Evolutionary conservation across 441 rosid species (phyloP), one percentile per base, ranked within the genome.

Genomic region (Populus hybrid): DNA sequence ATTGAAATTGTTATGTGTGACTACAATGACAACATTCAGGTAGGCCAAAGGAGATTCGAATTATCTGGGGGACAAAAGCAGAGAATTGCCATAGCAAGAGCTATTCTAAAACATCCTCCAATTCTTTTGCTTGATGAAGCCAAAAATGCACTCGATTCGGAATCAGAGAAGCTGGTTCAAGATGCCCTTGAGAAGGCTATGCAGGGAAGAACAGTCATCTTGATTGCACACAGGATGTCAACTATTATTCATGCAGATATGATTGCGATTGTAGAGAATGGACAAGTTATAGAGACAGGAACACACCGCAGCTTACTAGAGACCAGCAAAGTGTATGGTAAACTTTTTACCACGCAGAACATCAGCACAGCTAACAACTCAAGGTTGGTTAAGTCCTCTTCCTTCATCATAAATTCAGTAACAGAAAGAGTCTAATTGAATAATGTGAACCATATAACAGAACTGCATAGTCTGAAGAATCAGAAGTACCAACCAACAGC

Each of bases 11-110:
- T 46, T 4, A 66, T 72, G 28, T 14, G 40, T 10, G 54, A 24
- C 65, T 64, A 16, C 36, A 76, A 73, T 35, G 46, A 54, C 30
- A 12, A 14, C 26, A 54, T 54, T 64, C 87, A 91, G 95, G 91
- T 85, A 63, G 96, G 96, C 18, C 86, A 91, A 74, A 88, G 91
- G 79, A 92, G 92, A 72, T 83, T 90, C 75, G 94, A 90, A 82
- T 76, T 91, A 80, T 91, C 93, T 16, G 90, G 93, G 73, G 95
- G 92, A 66, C 95, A 89, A 72, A 91, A 89, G 75, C 91, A 91
- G 82, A 86, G 93, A 78, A 86, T 91, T 76, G 91, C 95, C 5
- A 87, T 89, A 76, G 92, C 90, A 75, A 83, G 93, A 83, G 91
- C 93, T 18, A 80, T 89, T 79, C 84, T 91, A 34, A 91, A 91